Conservation (phyloP, 2,329 filamentous ascomycete species). For the Hirsutella rhossiliensis region DNA sequence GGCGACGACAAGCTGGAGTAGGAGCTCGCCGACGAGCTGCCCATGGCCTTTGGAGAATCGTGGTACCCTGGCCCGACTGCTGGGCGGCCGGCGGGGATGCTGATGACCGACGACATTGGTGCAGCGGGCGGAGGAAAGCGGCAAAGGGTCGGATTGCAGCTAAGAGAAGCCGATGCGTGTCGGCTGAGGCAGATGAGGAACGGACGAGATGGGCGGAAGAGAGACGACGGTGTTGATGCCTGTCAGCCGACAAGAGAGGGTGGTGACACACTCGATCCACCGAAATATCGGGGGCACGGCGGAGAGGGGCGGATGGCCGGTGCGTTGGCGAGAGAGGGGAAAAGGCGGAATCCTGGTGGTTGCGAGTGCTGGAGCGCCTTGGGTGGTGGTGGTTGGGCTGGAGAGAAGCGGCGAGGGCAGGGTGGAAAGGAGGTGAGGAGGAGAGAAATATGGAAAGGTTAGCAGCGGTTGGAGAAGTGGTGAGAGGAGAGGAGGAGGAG, state of each 20-base stretch:
- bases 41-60: conserved; percentile 30
- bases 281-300: no score
- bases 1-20: conserved; percentile 33
- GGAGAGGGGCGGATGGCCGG: background rate
- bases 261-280: background rate
- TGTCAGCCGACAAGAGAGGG: background rate
- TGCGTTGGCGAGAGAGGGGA: background rate
- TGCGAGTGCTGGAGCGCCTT: background rate
- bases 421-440: background rate
- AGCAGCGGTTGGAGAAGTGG: background rate
- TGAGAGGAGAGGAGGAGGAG: background rate
- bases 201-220: background rate
- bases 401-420: no score
- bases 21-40: conserved; percentile 31
- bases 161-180: background rate
- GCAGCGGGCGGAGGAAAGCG: conserved; percentile 3
- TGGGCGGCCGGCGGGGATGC: conserved; percentile 42
- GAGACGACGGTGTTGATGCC: background rate
- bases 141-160: background rate
- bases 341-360: no score
- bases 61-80: conserved; percentile 21
- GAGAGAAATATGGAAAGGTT: background rate
- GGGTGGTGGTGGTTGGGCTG: background rate
- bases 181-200: background rate
- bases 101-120: conserved; percentile 56